These are phyloP conservation scores for Phialocephala sp. DNA, from an alignment of 2,329 filamentous ascomycete species.

Conservation along the genomic window DNA sequence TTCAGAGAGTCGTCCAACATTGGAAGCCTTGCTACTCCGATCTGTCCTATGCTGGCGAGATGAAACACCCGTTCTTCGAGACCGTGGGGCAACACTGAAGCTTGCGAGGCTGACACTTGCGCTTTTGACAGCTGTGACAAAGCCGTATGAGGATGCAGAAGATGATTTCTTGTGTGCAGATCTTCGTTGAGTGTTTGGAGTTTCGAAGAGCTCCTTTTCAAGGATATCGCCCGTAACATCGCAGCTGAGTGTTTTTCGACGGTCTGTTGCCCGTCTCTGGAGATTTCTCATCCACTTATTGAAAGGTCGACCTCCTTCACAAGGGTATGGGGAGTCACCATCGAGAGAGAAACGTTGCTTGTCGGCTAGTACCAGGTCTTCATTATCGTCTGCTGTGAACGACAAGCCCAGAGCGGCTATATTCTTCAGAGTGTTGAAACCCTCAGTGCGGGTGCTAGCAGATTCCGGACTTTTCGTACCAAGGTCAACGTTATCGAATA, in stretches of 20 bases:
- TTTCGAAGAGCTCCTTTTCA: slow-evolving; percentile 31
- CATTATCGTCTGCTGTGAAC: slow-evolving; percentile 43
- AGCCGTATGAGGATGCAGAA: slow-evolving; percentile 77
- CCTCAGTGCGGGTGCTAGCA: slow-evolving; percentile 35
- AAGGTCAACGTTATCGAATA: slow-evolving; percentile 45
- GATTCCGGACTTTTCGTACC: slow-evolving; percentile 33
- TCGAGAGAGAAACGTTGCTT: slow-evolving; percentile 39
- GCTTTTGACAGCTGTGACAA: slow-evolving; percentile 81
- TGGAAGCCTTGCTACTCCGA: slow-evolving; percentile 66
- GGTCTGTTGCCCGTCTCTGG: slow-evolving; percentile 60
- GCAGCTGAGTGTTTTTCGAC: slow-evolving; percentile 45
- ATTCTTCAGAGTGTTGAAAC: slow-evolving; percentile 49
- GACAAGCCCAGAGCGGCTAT: slow-evolving; percentile 49
- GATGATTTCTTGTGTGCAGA: slow-evolving; percentile 62
- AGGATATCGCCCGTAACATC: slow-evolving; percentile 37
- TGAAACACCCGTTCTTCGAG: slow-evolving; percentile 56
- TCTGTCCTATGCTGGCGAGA: slow-evolving; percentile 65
- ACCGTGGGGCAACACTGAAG: slow-evolving; percentile 69
- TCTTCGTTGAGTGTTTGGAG: slow-evolving; percentile 47
- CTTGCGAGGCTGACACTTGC: slow-evolving; percentile 79
- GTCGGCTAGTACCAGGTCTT: slow-evolving; percentile 18
- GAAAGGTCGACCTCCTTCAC: slow-evolving; percentile 55
- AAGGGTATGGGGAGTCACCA: slow-evolving; percentile 25
- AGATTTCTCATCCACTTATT: slow-evolving; percentile 76
- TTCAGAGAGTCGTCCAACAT: slow-evolving; percentile 66